Conservation (phyloP, 306 rosid genomes). For the Hylodesmum podocarpum region DNA sequence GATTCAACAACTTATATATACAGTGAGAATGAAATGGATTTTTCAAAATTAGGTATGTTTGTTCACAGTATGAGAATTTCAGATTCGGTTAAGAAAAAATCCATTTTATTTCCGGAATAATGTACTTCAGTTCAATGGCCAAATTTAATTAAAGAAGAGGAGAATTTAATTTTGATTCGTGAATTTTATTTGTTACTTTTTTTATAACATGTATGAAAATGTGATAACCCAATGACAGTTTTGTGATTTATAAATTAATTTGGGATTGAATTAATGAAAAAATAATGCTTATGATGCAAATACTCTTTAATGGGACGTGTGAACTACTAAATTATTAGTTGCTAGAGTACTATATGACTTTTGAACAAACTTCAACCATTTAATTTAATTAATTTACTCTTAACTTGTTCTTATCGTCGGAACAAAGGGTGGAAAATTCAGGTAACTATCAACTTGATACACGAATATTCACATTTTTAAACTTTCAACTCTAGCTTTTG, state of each 20-base stretch:
- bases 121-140: neutral
- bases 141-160: neutral
- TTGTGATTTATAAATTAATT: too few relatives aligned
- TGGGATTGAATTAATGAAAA: too few relatives aligned
- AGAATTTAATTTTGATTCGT: neutral
- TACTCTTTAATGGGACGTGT: neutral
- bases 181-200: neutral
- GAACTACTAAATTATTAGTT: neutral
- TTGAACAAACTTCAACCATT: neutral
- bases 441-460: neutral
- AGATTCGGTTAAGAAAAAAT: neutral
- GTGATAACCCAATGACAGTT: too few relatives aligned
- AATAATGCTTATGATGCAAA: neutral
- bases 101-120: neutral
- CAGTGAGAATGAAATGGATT: neutral
- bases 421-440: neutral
- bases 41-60: neutral
- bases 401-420: neutral
- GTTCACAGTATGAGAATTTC: neutral
- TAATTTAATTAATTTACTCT: neutral
- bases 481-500: neutral
- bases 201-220: neutral
- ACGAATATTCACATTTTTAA: neutral
- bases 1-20: neutral
- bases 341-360: too few relatives aligned